Evolutionary conservation across 2,329 filamentous ascomycete species (phyloP), one percentile per base, ranked within the genome.

Genomic region (Fonsecaea nubica): DNA sequence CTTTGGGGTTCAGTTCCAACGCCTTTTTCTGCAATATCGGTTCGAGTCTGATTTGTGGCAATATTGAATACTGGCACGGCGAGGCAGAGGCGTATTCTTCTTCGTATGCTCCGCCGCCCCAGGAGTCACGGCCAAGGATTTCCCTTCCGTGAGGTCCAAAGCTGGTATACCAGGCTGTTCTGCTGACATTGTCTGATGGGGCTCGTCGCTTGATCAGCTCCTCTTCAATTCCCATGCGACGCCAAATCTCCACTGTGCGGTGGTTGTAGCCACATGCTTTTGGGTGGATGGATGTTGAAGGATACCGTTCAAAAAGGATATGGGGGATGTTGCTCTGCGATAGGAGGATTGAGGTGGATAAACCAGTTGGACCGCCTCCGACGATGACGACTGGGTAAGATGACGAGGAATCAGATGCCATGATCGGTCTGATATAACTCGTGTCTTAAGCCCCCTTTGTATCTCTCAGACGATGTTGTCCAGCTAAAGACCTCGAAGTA

Each of bases 21-120:
- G 77, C 77, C 32, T 73, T 64, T 35, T 69, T 62, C 48, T 70
- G 66, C 33, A 79, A 66, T 36, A 79, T 73, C 15, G 77, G 77
- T 67, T 80, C 77, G 13, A 77, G 65, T n/a, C 76, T 72, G 13
- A 79, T 77, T 63, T 78, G 76, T 10, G 77, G 75, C 38, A 78
- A 58, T 4, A 74, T 74, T 21, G 65, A 65, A 67, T 78, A 79
- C 45, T 62, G 57, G 4, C 65, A 72, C 15, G 76, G 75, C 54
- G 72, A 75, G n/a, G 70, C 66, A 8, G 50, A 45, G 7, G 70
- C 71, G 64, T 76, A 77, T 53, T 72, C 70, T 18, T 66, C 66
- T 10, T 45, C 62, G 60, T 74, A 75, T 7, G 57, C 15, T 1
- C 73, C 76, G 3, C 72, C 75, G 21, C 74, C 75, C 74, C 75